Evolutionary conservation across 371 early-diverging fungal genomes (phyloP).

Genomic region (Apophysomyces trapeziformis): DNA sequence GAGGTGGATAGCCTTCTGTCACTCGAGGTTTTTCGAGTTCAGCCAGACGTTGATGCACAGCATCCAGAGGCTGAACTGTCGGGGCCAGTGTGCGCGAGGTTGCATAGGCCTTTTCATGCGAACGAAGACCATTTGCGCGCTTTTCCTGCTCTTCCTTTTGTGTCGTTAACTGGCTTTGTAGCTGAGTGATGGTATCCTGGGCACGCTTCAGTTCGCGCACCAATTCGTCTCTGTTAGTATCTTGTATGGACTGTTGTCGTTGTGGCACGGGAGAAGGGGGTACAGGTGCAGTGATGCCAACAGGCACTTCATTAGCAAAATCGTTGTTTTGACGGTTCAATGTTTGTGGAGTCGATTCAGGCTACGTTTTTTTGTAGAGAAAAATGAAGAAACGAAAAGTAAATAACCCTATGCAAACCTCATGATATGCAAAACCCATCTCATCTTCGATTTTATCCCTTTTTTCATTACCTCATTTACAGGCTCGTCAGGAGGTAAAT

Average conservation of each 20-base stretch:
- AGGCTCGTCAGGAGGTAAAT: not conserved
- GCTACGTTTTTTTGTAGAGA: too few species aligned
- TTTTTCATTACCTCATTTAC: not conserved
- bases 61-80: not conserved
- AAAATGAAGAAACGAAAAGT: too few species aligned
- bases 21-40: not conserved
- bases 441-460: not conserved
- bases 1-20: conserved; percentile 19
- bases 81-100: not conserved
- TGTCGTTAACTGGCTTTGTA: not conserved
- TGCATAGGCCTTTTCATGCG: not conserved
- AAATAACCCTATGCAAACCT: not conserved
- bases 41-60: conserved; percentile 9
- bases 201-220: conserved; percentile 3
- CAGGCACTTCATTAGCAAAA: not conserved
- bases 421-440: not conserved
- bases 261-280: not conserved
- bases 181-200: not conserved
- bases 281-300: not conserved
- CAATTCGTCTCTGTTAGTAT: not conserved
- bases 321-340: not conserved
- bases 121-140: not conserved
- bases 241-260: not conserved
- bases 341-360: too few species aligned
- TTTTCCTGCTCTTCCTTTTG: not conserved